These are phyloP conservation scores for Leccinum uliginosum DNA, from an alignment of 768 basidiomycete genomes.

Conservation along the genomic window DNA sequence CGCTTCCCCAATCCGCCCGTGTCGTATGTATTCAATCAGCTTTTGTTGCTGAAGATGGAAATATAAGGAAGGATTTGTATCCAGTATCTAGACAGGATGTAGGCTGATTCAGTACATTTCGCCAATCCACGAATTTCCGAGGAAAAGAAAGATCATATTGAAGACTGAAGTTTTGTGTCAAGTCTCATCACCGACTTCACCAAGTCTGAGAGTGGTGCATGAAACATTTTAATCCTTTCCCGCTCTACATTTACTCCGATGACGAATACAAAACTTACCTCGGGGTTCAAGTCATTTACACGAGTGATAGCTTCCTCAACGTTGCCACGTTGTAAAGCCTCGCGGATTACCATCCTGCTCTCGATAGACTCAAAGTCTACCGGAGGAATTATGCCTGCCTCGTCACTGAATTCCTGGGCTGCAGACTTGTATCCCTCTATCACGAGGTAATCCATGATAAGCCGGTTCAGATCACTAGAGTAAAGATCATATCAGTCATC, in stretches of 20 bases:
- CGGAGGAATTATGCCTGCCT: conserved; percentile 70
- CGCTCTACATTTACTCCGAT: not conserved
- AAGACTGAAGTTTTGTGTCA: conserved; percentile 88
- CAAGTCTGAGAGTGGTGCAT: conserved; percentile 98
- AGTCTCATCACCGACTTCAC: conserved; percentile 79
- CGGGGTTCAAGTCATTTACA: conserved; percentile 93
- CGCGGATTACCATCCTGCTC: conserved; percentile 89
- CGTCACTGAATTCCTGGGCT: conserved; percentile 90
- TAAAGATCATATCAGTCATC: conserved; percentile 19
- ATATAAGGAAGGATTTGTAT: conserved; percentile 89
- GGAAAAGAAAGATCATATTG: conserved; percentile 68
- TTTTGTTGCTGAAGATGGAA: conserved; percentile 96
- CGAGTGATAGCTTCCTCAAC: conserved; percentile 94
- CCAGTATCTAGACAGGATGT: conserved; percentile 71
- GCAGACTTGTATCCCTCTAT: conserved; percentile 97
- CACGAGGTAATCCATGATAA: conserved; percentile 97
- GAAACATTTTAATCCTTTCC: conserved; percentile 84
- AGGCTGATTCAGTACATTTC: conserved; percentile 11
- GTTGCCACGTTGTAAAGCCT: conserved; percentile 90
- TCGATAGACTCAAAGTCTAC: conserved; percentile 92
- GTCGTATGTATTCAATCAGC: conserved; percentile 90
- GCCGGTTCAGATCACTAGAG: conserved; percentile 83
- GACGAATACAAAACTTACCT: conserved; percentile 57
- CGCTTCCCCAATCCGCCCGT: conserved; percentile 73
- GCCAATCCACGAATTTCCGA: not conserved